Percentiles rank a stretch among this genome's conserved stretches.
phyloP scores from a whole-genome alignment of 345 rosid species.

The Salix caprea region DNA sequence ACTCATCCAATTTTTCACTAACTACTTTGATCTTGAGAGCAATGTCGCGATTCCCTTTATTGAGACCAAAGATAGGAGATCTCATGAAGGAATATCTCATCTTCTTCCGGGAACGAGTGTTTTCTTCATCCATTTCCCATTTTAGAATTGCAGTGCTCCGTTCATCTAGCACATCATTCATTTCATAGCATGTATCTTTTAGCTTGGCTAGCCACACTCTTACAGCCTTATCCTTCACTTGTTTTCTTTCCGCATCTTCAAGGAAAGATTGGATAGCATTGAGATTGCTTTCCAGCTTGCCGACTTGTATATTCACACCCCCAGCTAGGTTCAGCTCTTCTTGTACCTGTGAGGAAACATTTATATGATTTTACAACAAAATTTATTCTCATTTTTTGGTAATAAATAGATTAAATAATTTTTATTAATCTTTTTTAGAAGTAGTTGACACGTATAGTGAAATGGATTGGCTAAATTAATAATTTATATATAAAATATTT shows the following conservation, averaged over 20 bases:
- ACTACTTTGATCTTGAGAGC: background rate
- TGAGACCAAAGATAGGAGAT: background rate
- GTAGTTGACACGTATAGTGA: too few relatives aligned
- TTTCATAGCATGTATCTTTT: constrained; percentile 9
- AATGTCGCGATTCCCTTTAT: background rate
- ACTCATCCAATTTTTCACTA: background rate
- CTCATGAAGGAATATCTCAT: background rate
- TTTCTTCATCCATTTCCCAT: background rate
- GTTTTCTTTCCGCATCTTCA: constrained; percentile 22
- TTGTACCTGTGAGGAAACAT: background rate
- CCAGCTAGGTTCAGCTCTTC: constrained; percentile 2
- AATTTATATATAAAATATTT: too few relatives aligned
- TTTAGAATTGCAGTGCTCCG: constrained; percentile 17
- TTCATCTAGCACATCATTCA: constrained; percentile 19
- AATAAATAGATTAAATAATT: too few relatives aligned
- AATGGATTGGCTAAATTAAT: too few relatives aligned
- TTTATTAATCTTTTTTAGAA: too few relatives aligned
- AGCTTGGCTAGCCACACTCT: constrained; percentile 20
- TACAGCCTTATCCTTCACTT: constrained; percentile 1
- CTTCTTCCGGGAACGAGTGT: background rate
- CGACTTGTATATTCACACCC: constrained; percentile 11
- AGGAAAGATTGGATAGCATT: constrained; percentile 8
- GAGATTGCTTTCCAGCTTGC: constrained; percentile 1
- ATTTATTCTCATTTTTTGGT: too few relatives aligned
- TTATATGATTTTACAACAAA: too few relatives aligned